Evolutionary conservation across 371 early-diverging fungal species (phyloP), one percentile per base, ranked within the genome.

Genomic region (Syncephalastrum sp.): DNA sequence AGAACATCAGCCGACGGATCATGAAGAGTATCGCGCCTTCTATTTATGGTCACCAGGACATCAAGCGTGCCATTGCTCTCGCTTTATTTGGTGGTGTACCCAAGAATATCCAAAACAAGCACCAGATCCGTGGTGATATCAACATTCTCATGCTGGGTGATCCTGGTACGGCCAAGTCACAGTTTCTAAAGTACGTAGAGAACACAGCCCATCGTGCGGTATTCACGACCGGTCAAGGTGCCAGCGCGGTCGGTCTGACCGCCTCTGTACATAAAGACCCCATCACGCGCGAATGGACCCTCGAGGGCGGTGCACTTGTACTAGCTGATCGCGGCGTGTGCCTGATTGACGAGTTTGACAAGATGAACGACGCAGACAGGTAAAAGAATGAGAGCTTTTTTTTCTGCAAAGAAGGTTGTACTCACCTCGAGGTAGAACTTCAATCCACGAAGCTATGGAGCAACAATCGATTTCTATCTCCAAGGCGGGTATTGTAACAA

Each of bases 81-180:
- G 83, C 95, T 13, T 78, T 99, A 75, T 98, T 99, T 83, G 96
- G 99, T 57, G 99, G 99, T 57, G 94, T 94, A 3, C 82, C 93
- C 52, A 99, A 99, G 75, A 89, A 95, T 63, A 87, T 93, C 23
- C 85, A 91, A 57, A 91, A 89, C 43, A 96, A 97, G 73, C 96
- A 96, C 69, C 80, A 89, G 21, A 88, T 98, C 27, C 89, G 99
- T 75, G 99, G 99, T 46, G 99, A 99, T 72, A 99, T 99, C 67
- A 99, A 99, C 70, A 93, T 99, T 41, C 82, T 99, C 38, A 83
- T 99, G 68, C 75, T 99, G 57, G 99, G 99, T 64, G 99, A 99
- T 75, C 99, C 99, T 7, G 99, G 99, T 65, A 97, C 97, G 12
- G 99, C 99, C 43, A 99, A 99, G 69, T 95, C 96, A 1, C 99